Percentiles rank a stretch among this genome's conserved stretches.
Evolutionary conservation across 176 grass and related monocot genomes (phyloP).

Genomic region (Paspalum vaginatum): DNA sequence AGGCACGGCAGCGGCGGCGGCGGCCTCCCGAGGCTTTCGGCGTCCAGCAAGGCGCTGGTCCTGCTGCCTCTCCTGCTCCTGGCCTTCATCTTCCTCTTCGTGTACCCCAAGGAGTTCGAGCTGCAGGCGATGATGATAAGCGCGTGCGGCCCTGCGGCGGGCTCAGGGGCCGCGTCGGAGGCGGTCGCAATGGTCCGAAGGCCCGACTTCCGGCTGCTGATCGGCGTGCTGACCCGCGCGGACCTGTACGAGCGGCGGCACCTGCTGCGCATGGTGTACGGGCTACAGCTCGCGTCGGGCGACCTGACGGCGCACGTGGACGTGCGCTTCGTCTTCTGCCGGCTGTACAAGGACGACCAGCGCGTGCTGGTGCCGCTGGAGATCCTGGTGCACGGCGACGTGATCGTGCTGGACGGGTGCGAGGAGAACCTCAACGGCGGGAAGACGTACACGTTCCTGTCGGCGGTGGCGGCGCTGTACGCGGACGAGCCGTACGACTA

Average conservation of each 20-base stretch:
- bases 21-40: conserved; percentile 37
- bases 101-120: conserved; percentile 72
- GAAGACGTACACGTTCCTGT: conserved; percentile 75
- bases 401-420: conserved; percentile 71
- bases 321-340: conserved; percentile 67
- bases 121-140: conserved; percentile 58
- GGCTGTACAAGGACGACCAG: conserved; percentile 67
- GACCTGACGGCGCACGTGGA: conserved; percentile 55
- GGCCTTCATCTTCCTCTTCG: conserved; percentile 58
- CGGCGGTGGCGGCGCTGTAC: conserved; percentile 34
- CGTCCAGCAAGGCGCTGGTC: conserved; percentile 46
- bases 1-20: conserved; percentile 21
- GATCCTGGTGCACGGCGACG: conserved; percentile 62
- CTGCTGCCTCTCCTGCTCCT: conserved; percentile 61
- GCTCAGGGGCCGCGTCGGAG: neutral
- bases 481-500: conserved; percentile 69
- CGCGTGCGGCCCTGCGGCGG: conserved; percentile 22
- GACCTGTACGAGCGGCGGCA: conserved; percentile 64
- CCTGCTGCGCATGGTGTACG: conserved; percentile 73
- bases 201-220: conserved; percentile 64
- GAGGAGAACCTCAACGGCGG: conserved; percentile 77
- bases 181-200: conserved; percentile 31
- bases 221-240: conserved; percentile 63
- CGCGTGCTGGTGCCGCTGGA: conserved; percentile 59
- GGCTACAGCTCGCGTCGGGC: conserved; percentile 35